Base-by-base conservation (phyloP, 176 grass and related monocot species). In the Triticum timopheevii region DNA sequence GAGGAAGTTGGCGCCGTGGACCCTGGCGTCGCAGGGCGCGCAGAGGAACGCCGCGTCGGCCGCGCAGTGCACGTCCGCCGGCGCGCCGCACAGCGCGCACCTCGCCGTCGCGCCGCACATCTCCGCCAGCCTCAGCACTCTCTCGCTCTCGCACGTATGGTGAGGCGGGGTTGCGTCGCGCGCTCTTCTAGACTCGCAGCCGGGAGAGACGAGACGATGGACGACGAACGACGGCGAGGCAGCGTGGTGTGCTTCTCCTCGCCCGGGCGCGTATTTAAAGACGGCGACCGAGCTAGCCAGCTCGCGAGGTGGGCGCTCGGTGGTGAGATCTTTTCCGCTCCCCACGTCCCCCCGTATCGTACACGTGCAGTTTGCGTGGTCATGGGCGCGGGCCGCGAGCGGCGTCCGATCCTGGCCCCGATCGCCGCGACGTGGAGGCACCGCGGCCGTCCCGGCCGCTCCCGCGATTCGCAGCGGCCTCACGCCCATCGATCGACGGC, bases 1-100 rank as follows among this genome's bases (percentile, higher is more conserved):
- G 39, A 98, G 96, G 80, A 98, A 93, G 81, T 96, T 98, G 30
- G 96, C 96, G 63, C 96, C 93, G 79, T 98, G 96, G 3, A 98
- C 96, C 59, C 86, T 58, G 47, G 90, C 92, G 73, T 98, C 93
- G 89, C 96, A 98, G 0, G 65, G 7, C 44, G 24, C 81, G 88
- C 96, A 95, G 7, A 98, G 84, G 78, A 90, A 88, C 16, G 96
- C 96, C 19, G 85, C 84, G 89, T 95, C 96, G 2, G 93, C 83
- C 45, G 85, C 91, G 92, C 96, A 98, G 87, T 98, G 95, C 54
- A 98, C 90, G 28, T 82, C 77, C 58, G 93, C 93, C 0, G 13
- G 40, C 35, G 35, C 86, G 30, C 69, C 84, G 80, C 93, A 93
- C 44, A 95, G 89, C 39, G 86, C 91, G 89, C 93, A 97, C 85